Conservation (phyloP, 768 basidiomycete species). For the Chalciporus sphaerocephalus region DNA sequence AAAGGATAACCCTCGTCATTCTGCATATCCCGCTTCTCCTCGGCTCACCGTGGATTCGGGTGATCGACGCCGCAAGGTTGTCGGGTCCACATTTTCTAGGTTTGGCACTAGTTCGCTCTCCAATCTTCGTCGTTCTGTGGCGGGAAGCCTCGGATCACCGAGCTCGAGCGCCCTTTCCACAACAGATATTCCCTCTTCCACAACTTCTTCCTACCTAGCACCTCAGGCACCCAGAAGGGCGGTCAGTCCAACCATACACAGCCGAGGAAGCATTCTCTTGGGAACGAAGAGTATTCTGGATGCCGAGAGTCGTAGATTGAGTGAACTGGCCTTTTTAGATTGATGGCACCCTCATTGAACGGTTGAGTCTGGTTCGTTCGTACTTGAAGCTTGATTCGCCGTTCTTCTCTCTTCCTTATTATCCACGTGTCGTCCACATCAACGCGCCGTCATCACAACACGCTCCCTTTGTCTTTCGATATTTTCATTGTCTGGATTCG, state of each 20-base stretch:
- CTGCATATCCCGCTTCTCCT: constrained; percentile 5
- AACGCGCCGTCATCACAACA: constrained; percentile 1
- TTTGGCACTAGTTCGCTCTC: constrained; percentile 37
- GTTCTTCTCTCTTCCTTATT: not conserved
- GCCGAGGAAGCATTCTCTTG: constrained; percentile 49
- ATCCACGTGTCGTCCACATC: constrained; percentile 2
- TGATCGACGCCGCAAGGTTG: constrained; percentile 8
- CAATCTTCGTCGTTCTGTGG: constrained; percentile 44
- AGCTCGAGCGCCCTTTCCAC: constrained; percentile 20
- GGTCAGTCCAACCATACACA: constrained; percentile 58
- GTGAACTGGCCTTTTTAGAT: constrained; percentile 65
- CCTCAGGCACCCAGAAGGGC: constrained; percentile 35
- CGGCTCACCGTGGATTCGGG: constrained; percentile 19
- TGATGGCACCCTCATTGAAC: constrained; percentile 16
- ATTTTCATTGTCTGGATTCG: constrained; percentile 8
- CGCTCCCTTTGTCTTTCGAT: not conserved
- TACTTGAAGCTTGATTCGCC: not conserved
- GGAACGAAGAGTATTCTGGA: constrained; percentile 56
- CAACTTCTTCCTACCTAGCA: constrained; percentile 20
- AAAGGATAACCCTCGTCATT: constrained; percentile 8
- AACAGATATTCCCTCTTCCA: constrained; percentile 37
- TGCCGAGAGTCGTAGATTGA: constrained; percentile 63
- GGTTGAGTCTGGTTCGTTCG: not conserved
- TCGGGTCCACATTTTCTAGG: constrained; percentile 17
- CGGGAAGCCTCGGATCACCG: constrained; percentile 28